These are phyloP conservation scores for Penicillium frequentans DNA, from an alignment of 2,329 filamentous ascomycete species.

Conservation along the genomic window DNA sequence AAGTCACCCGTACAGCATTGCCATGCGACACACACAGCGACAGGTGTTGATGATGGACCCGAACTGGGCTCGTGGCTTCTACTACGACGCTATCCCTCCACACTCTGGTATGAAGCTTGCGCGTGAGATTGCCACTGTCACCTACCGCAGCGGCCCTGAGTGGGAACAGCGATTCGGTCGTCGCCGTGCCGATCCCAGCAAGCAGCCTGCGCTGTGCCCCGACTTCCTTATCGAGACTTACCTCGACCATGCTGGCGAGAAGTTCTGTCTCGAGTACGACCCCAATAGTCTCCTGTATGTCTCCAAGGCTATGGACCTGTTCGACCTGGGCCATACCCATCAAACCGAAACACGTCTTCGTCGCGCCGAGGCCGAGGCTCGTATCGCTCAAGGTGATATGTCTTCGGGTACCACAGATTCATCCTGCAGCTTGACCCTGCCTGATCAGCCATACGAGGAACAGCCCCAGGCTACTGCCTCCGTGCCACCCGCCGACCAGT, in stretches of 20 bases:
- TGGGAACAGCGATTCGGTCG: constrained; percentile 96
- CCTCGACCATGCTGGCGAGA: constrained; percentile 95
- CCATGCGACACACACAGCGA: constrained; percentile 95
- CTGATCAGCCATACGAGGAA: constrained; percentile 82
- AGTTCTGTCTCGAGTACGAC: constrained; percentile 96
- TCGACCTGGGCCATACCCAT: constrained; percentile 77
- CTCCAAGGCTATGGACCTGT: constrained; percentile 98
- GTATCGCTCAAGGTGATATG: constrained; percentile 53
- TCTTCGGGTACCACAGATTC: constrained; percentile 41
- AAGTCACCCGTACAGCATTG: constrained; percentile 96
- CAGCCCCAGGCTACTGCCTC: constrained; percentile 60
- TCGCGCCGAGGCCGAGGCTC: constrained; percentile 60
- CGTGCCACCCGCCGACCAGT: constrained; percentile 32
- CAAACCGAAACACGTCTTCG: constrained; percentile 64
- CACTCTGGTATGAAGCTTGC: constrained; percentile 98
- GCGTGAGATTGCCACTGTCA: constrained; percentile 95
- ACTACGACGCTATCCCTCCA: constrained; percentile 83
- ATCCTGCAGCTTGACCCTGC: constrained; percentile 77
- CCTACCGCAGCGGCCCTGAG: constrained; percentile 92
- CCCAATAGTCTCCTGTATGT: constrained; percentile 94
- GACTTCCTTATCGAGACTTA: constrained; percentile 99
- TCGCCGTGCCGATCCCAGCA: constrained; percentile 77
- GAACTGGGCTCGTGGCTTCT: constrained; percentile 93
- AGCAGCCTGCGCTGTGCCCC: constrained; percentile 89
- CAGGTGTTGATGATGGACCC: constrained; percentile 99